These are phyloP conservation scores for Trichoderma cornu-damae DNA, from an alignment of 2,329 filamentous ascomycete species.

Conservation along the genomic window DNA sequence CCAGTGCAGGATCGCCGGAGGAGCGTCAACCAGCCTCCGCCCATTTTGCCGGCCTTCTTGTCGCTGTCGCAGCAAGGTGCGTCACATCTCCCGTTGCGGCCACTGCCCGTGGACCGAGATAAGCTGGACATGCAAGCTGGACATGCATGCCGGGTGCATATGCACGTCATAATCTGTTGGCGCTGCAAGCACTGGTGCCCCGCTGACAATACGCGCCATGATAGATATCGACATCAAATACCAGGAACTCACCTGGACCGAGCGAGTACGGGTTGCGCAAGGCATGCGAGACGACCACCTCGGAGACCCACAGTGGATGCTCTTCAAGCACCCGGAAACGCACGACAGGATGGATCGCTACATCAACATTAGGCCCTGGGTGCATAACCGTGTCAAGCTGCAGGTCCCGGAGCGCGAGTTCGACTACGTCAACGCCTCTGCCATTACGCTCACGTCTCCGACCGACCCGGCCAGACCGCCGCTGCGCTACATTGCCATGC, in stretches of 20 bases:
- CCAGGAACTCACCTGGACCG: conserved; percentile 49
- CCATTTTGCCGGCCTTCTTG: conserved; percentile 38
- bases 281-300: conserved; percentile 35
- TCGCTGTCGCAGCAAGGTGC: conserved; percentile 35
- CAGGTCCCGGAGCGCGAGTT: conserved; percentile 66
- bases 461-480: conserved; percentile 36
- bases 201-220: conserved; percentile 13
- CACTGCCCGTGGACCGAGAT: too few species aligned
- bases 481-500: conserved; percentile 80
- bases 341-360: conserved; percentile 67
- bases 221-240: conserved; percentile 49
- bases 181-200: conserved; percentile 5
- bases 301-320: conserved; percentile 33
- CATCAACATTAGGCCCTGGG: conserved; percentile 83
- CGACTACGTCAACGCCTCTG: conserved; percentile 80
- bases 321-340: conserved; percentile 33
- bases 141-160: conserved; percentile 6
- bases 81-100: conserved; percentile 15
- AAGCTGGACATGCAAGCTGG: not conserved
- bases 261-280: conserved; percentile 44
- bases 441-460: conserved; percentile 52
- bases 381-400: conserved; percentile 76
- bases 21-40: conserved; percentile 20
- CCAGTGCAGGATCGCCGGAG: conserved; percentile 14
- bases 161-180: conserved; percentile 6